These are phyloP conservation scores for Pythium dissimile DNA, from an alignment of 352 stramenopile genomes.

Conservation along the genomic window DNA sequence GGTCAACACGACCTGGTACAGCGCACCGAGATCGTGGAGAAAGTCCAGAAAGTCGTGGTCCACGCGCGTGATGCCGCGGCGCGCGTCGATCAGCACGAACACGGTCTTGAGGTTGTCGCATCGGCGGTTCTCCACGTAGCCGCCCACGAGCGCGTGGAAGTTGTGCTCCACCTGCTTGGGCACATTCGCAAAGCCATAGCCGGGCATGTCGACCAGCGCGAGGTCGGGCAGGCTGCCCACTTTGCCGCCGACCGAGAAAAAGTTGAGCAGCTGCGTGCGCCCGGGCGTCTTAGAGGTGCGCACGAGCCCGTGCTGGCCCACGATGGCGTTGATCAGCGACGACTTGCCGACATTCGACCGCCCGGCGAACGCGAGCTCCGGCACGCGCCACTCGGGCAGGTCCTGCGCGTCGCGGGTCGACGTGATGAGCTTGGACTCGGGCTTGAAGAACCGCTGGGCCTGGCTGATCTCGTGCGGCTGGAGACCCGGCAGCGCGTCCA, in stretches of 20 bases:
- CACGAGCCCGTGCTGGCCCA: conserved; percentile 59
- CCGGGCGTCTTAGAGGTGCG: conserved; percentile 86
- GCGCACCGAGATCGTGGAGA: conserved; percentile 68
- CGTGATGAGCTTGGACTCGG: conserved; percentile 62
- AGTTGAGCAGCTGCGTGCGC: conserved; percentile 76
- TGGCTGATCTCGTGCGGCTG: conserved; percentile 60
- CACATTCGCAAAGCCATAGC: conserved; percentile 82
- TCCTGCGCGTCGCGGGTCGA: conserved; percentile 50
- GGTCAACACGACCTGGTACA: conserved; percentile 91
- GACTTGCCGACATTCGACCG: conserved; percentile 89
- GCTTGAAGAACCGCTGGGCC: conserved; percentile 59
- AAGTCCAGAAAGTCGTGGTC: conserved; percentile 90
- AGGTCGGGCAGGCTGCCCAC: conserved; percentile 61
- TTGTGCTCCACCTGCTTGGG: conserved; percentile 69
- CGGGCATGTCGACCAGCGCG: conserved; percentile 82
- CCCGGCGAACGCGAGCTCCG: conserved; percentile 83
- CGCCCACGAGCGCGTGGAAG: conserved; percentile 79
- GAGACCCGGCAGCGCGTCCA: conserved; percentile 44
- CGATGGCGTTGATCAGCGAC: conserved; percentile 85
- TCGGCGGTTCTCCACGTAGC: conserved; percentile 65
- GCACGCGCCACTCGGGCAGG: conserved; percentile 62
- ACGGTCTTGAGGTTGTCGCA: conserved; percentile 70
- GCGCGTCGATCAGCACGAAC: conserved; percentile 76
- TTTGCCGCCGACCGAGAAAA: conserved; percentile 79
- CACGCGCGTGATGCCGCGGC: conserved; percentile 66